Conservation (phyloP, 2,329 filamentous ascomycete species). For the Verticillium zaregamsianum region DNA sequence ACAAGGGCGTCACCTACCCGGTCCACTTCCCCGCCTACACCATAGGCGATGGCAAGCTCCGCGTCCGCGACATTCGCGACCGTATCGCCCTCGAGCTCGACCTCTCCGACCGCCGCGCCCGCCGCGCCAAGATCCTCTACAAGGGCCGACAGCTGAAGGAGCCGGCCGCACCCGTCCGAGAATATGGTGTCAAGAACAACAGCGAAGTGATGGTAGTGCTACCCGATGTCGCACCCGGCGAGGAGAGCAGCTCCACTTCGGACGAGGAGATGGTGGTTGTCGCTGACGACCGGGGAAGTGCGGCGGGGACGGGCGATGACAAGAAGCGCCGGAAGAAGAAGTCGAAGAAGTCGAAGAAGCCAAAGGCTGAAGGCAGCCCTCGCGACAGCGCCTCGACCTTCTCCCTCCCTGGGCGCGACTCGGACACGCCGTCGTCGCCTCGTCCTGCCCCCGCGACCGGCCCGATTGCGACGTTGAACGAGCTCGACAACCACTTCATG, state of each 20-base stretch:
- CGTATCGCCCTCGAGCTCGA: constrained; percentile 65
- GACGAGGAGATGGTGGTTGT: constrained; percentile 33
- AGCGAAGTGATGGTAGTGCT: constrained; percentile 52
- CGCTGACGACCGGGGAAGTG: constrained; percentile 15
- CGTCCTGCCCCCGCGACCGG: constrained; percentile 26
- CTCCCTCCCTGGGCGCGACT: constrained; percentile 22
- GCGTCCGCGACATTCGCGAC: constrained; percentile 60
- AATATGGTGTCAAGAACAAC: constrained; percentile 59
- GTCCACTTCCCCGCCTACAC: constrained; percentile 71
- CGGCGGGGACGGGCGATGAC: constrained; percentile 17
- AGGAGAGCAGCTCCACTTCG: constrained; percentile 27
- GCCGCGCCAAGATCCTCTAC: constrained; percentile 64
- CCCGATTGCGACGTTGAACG: constrained; percentile 59
- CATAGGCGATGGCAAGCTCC: constrained; percentile 69
- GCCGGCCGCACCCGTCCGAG: constrained; percentile 49
- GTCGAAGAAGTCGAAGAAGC: constrained; percentile 35
- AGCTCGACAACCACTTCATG: constrained; percentile 61
- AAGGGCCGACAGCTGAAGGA: constrained; percentile 70
- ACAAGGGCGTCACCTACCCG: constrained; percentile 61
- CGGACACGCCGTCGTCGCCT: constrained; percentile 33
- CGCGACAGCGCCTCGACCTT: constrained; percentile 36
- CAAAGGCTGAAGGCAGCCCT: constrained; percentile 30
- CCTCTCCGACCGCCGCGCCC: constrained; percentile 47
- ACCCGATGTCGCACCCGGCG: constrained; percentile 36
- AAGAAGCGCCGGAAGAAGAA: constrained; percentile 36